These are phyloP conservation scores for Rosellinia necatrix DNA, from an alignment of 2,329 filamentous ascomycete genomes.

Conservation along the genomic window DNA sequence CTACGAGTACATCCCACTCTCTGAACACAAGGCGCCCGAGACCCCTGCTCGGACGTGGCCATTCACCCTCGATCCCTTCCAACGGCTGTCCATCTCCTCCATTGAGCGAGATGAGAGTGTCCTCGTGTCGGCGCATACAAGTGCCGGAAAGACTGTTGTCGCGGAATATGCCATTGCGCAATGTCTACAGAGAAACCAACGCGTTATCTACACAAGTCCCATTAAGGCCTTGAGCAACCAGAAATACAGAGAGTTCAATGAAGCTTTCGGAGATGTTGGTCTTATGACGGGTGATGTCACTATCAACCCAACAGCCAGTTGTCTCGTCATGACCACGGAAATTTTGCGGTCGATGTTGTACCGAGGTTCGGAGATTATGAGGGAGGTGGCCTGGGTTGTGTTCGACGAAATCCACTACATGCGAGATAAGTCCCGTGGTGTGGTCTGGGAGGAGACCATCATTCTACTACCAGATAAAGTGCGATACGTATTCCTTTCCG, in stretches of 20 bases:
- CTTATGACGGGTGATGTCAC: slow-evolving; percentile 99
- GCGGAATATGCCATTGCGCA: slow-evolving; percentile 98
- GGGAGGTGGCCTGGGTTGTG: slow-evolving; percentile 96
- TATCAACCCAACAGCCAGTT: slow-evolving; percentile 97
- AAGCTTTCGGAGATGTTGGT: slow-evolving; percentile 94
- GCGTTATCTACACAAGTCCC: slow-evolving; percentile 98
- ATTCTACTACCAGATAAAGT: slow-evolving; percentile 98
- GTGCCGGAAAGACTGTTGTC: slow-evolving; percentile 96
- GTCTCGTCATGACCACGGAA: slow-evolving; percentile 98
- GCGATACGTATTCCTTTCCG: slow-evolving; percentile 96
- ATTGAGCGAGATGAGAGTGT: slow-evolving; percentile 97
- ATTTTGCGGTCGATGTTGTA: slow-evolving; percentile 99
- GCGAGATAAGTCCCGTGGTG: slow-evolving; percentile 90
- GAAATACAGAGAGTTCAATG: slow-evolving; percentile 95
- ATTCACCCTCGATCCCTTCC: slow-evolving; percentile 96
- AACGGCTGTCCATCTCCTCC: slow-evolving; percentile 90
- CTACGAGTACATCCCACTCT: slow-evolving; percentile 94
- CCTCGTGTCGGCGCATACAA: slow-evolving; percentile 94
- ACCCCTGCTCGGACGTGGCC: slow-evolving; percentile 82
- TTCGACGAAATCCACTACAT: slow-evolving; percentile 99
- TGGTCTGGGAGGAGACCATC: slow-evolving; percentile 99
- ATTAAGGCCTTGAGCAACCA: slow-evolving; percentile 99
- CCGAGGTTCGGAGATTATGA: slow-evolving; percentile 97
- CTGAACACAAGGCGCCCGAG: slow-evolving; percentile 87
- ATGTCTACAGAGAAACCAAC: slow-evolving; percentile 94